Conservation (phyloP, 805 yeast species). For the Clavispora santaluciae region DNA sequence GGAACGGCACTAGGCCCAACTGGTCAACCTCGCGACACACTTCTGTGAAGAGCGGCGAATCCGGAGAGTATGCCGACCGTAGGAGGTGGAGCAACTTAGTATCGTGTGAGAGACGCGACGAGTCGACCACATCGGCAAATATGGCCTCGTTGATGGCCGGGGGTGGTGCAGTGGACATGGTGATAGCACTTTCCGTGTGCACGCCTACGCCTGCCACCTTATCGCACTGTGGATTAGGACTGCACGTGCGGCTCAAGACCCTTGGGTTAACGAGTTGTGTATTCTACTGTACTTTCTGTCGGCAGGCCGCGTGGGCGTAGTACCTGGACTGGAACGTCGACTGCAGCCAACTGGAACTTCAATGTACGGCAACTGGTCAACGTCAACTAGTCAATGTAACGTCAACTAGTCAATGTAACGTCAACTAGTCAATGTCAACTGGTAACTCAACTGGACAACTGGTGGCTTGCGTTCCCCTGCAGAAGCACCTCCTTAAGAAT, state of each 20-base stretch:
- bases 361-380: too few relatives aligned
- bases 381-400: too few relatives aligned
- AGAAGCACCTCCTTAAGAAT: constrained; percentile 29
- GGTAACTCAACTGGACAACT: not conserved
- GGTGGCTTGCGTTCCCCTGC: too few relatives aligned
- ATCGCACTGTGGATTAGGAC: too few relatives aligned
- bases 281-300: too few relatives aligned
- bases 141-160: not conserved
- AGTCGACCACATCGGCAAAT: constrained; percentile 4
- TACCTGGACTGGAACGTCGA: too few relatives aligned
- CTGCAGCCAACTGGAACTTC: too few relatives aligned
- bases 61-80: not conserved
- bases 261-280: too few relatives aligned
- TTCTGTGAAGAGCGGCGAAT: constrained; percentile 7
- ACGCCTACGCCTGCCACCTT: not conserved
- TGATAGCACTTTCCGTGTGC: not conserved
- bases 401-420: too few relatives aligned
- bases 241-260: too few relatives aligned
- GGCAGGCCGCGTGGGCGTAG: too few relatives aligned
- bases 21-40: constrained; percentile 7
- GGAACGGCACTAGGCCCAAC: constrained; percentile 6
- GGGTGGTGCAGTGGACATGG: not conserved
- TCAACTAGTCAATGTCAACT: not conserved
- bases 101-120: constrained; percentile 5
- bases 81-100: constrained; percentile 1